Evolutionary conservation across 2,329 filamentous ascomycete species (phyloP).

Genomic region (Trichoderma pleuroti): DNA sequence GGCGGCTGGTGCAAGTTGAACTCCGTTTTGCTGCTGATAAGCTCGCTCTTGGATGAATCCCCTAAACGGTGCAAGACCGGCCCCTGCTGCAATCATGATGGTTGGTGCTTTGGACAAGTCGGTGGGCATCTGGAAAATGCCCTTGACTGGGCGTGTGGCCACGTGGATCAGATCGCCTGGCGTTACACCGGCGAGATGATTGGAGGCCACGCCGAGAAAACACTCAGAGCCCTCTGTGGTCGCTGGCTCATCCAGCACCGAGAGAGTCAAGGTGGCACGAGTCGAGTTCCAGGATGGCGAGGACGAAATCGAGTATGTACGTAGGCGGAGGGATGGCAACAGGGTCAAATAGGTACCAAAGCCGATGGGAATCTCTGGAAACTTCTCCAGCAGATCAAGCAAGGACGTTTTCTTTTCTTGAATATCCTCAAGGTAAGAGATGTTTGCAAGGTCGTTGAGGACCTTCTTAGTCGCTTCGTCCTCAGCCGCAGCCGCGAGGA

Average conservation of each 20-base stretch:
- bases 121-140: conserved; percentile 43
- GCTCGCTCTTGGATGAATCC: conserved; percentile 59
- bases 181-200: conserved; percentile 50
- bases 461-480: conserved; percentile 35
- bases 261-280: conserved; percentile 60
- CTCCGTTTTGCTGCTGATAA: conserved; percentile 45
- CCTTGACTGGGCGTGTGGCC: conserved; percentile 35
- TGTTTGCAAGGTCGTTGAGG: conserved; percentile 38
- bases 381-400: conserved; percentile 60
- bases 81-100: conserved; percentile 46
- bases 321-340: conserved; percentile 57
- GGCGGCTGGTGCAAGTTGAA: conserved; percentile 51
- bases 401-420: conserved; percentile 50
- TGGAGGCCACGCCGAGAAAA: conserved; percentile 56
- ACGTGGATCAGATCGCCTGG: conserved; percentile 43
- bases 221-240: conserved; percentile 34
- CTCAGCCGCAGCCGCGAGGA: conserved; percentile 21
- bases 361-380: conserved; percentile 50
- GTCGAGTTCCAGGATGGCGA: conserved; percentile 57
- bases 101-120: conserved; percentile 42
- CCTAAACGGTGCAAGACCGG: conserved; percentile 56
- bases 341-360: conserved; percentile 59
- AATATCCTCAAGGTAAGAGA: conserved; percentile 38
- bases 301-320: conserved; percentile 61
- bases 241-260: conserved; percentile 54